A percentile compares a stretch with the other conserved stretches of the same genome.
Conservation (phyloP, 116 monocot species). For the Phalaenopsis hybrid region DNA sequence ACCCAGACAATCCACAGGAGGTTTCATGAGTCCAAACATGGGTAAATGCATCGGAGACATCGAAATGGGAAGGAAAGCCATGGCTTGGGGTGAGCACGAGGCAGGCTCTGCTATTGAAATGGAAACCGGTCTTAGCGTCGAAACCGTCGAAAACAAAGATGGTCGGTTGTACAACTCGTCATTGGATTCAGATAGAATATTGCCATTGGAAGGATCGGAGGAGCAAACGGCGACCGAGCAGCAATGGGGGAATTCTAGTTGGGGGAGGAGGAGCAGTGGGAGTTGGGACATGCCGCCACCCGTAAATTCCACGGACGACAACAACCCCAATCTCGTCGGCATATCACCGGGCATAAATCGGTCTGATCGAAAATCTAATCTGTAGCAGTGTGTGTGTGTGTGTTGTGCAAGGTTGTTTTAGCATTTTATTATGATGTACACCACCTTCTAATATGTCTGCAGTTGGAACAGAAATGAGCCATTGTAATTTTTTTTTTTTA, state of each 20-base stretch:
- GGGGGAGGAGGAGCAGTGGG: slow-evolving; percentile 35
- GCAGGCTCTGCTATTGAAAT: slow-evolving; percentile 23
- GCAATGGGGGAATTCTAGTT: slow-evolving; percentile 35
- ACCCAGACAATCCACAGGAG: slow-evolving; percentile 6
- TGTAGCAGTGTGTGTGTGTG: no score
- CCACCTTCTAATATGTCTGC: background rate
- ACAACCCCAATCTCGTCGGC: slow-evolving; percentile 8
- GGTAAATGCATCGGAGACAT: slow-evolving; percentile 41
- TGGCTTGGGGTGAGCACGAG: slow-evolving; percentile 29
- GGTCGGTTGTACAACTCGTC: slow-evolving; percentile 17
- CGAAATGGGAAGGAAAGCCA: slow-evolving; percentile 68
- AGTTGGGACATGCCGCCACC: slow-evolving; percentile 36
- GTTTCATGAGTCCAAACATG: slow-evolving; percentile 63
- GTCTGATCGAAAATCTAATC: background rate
- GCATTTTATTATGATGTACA: background rate
- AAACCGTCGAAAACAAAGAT: slow-evolving; percentile 43
- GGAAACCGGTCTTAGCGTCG: slow-evolving; percentile 25
- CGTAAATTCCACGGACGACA: background rate
- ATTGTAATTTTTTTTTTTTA: background rate
- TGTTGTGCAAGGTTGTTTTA: no score
- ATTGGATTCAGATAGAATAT: slow-evolving; percentile 8
- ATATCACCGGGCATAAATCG: background rate
- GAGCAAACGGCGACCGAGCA: background rate
- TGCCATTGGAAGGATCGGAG: slow-evolving; percentile 13
- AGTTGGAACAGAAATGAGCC: background rate